Percentiles rank a stretch among this genome's conserved stretches.
Conservation (phyloP, 2,329 filamentous ascomycete species). For the Epicoccum nigrum region DNA sequence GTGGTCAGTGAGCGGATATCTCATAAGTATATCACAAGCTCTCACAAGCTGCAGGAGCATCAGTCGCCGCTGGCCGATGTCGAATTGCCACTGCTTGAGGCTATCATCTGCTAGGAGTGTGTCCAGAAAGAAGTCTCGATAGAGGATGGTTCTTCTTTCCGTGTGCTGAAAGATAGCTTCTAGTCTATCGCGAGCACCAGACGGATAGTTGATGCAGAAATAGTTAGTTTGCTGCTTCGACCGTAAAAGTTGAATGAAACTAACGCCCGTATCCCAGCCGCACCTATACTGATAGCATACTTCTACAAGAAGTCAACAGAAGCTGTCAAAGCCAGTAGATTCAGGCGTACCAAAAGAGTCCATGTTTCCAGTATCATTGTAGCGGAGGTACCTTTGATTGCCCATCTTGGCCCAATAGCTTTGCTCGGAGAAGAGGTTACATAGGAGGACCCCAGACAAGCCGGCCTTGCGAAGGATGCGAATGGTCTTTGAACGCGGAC, state of each 20-base stretch:
- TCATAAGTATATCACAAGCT: no score
- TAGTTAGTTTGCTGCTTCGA: conserved; percentile 7
- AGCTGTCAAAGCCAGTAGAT: no score
- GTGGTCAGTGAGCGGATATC: background rate
- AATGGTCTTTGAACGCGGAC: background rate
- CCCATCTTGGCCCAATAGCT: conserved; percentile 36
- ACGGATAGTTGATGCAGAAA: conserved; percentile 10
- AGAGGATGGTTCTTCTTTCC: conserved; percentile 7
- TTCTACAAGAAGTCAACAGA: conserved; percentile 8
- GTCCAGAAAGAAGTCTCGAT: conserved; percentile 31
- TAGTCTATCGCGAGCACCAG: background rate
- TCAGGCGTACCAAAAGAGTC: background rate
- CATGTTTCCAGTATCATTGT: background rate
- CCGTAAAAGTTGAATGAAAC: conserved; percentile 28
- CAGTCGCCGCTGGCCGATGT: conserved; percentile 23
- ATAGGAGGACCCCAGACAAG: background rate
- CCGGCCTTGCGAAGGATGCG: background rate
- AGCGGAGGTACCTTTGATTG: conserved; percentile 18
- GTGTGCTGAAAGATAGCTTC: conserved; percentile 1
- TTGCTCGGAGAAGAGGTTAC: conserved; percentile 21
- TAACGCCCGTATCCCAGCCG: conserved; percentile 29
- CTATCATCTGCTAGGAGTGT: conserved; percentile 27
- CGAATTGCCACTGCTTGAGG: conserved; percentile 27
- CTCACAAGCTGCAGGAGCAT: conserved; percentile 9
- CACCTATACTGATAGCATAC: conserved; percentile 29